A percentile compares a stretch with the other conserved stretches of the same genome.
Conservation (phyloP, 2,329 filamentous ascomycete species). For the Hysterium pulicare region DNA sequence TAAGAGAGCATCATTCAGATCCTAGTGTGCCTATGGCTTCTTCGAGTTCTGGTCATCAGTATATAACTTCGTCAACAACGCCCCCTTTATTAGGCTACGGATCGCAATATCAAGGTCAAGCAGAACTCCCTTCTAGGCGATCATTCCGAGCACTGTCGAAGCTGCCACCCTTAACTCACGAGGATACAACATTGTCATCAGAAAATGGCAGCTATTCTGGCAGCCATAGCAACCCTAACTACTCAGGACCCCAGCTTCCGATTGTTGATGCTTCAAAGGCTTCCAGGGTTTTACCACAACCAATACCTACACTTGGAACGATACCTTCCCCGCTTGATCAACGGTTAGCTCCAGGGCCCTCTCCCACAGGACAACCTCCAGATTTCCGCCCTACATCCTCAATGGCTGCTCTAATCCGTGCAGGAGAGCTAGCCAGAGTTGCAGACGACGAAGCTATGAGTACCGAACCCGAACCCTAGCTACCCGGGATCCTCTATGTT, state of each 20-base stretch:
- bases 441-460: conserved; percentile 26
- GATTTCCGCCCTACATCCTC: conserved; percentile 33
- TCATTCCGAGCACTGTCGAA: conserved; percentile 25
- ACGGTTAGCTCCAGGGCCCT: conserved; percentile 12
- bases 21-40: conserved; percentile 15
- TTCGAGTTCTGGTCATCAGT: conserved; percentile 14
- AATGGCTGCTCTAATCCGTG: conserved; percentile 36
- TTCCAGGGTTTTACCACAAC: conserved; percentile 36
- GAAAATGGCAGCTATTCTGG: conserved; percentile 27
- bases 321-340: conserved; percentile 30
- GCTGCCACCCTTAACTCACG: conserved; percentile 35
- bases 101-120: conserved; percentile 19
- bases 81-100: conserved; percentile 16
- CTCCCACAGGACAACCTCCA: conserved; percentile 15
- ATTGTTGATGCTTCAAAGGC: conserved; percentile 29
- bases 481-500: no score
- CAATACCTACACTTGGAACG: conserved; percentile 28
- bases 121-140: conserved; percentile 31
- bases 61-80: conserved; percentile 17
- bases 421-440: conserved; percentile 35
- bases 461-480: no score
- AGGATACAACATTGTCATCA: conserved; percentile 40
- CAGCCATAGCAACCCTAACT: conserved; percentile 12
- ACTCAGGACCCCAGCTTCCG: conserved; percentile 15
- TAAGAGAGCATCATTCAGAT: conserved; percentile 17